These are phyloP conservation scores for Carex scoparia DNA, from an alignment of 176 grass and related monocot genomes.

Conservation along the genomic window DNA sequence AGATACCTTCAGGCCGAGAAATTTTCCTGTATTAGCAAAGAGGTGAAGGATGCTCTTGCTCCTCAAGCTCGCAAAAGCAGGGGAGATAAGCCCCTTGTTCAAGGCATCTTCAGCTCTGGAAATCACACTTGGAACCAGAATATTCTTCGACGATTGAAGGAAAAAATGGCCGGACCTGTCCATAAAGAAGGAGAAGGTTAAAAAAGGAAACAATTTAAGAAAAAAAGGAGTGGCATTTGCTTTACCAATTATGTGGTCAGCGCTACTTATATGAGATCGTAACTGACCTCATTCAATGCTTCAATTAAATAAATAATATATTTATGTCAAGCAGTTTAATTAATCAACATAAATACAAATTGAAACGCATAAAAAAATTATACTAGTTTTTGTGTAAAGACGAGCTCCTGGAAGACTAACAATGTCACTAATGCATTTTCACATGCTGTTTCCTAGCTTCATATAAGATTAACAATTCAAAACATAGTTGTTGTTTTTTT, in stretches of 20 bases:
- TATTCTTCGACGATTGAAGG: conserved; percentile 82
- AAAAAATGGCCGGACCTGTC: conserved; percentile 71
- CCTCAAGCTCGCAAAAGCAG: conserved; percentile 70
- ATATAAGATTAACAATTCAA: not conserved
- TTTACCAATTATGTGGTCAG: not conserved
- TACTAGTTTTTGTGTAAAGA: not conserved
- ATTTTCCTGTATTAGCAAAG: conserved; percentile 68
- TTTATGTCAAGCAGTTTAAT: not conserved
- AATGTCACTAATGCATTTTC: not conserved
- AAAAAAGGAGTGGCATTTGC: not conserved
- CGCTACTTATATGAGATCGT: not conserved
- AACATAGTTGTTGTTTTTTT: not conserved
- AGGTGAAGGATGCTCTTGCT: conserved; percentile 93
- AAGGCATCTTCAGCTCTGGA: conserved; percentile 67
- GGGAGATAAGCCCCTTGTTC: conserved; percentile 55
- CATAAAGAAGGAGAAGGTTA: conserved; percentile 5
- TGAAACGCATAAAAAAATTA: not conserved
- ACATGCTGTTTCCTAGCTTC: not conserved
- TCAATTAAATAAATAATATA: not conserved
- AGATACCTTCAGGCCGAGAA: conserved; percentile 78
- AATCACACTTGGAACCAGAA: conserved; percentile 46
- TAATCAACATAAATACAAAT: not conserved
- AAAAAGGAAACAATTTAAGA: not conserved
- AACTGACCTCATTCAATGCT: conserved; percentile 4
- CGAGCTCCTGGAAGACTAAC: not conserved